Evolutionary conservation across 176 grass and related monocot genomes (phyloP).

Genomic region (Bromus sterilis): DNA sequence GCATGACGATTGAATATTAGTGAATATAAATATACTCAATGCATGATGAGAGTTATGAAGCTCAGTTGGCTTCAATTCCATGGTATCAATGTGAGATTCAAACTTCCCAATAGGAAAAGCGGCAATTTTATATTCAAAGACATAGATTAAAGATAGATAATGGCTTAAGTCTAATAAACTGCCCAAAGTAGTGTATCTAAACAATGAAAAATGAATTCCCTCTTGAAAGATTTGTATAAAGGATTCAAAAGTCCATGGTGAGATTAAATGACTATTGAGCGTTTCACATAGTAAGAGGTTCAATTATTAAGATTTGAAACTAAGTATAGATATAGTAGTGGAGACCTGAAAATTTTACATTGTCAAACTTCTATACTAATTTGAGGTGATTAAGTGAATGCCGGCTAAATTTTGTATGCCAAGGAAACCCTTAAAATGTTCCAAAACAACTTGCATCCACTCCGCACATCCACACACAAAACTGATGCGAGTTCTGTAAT

Average conservation of each 20-base stretch:
- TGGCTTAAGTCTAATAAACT: slow-evolving; percentile 23
- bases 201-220: slow-evolving; percentile 75
- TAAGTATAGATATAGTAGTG: neutral
- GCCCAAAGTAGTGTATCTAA: slow-evolving; percentile 51
- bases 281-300: neutral
- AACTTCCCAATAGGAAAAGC: slow-evolving; percentile 23
- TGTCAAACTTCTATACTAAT: neutral
- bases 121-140: slow-evolving; percentile 37
- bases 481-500: neutral
- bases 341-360: neutral
- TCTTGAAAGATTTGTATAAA: slow-evolving; percentile 15
- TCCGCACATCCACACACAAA: neutral
- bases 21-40: neutral
- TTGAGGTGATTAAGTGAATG: neutral
- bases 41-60: neutral
- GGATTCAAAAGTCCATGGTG: neutral
- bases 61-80: neutral
- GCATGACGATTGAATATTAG: neutral
- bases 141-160: slow-evolving; percentile 3
- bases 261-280: neutral
- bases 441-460: neutral
- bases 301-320: neutral
- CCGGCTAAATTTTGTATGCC: neutral
- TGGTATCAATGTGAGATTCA: neutral
- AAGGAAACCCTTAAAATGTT: neutral